These are phyloP conservation scores for Umbelopsis ramanniana DNA, from an alignment of 192 early-diverging fungal genomes.

Conservation along the genomic window DNA sequence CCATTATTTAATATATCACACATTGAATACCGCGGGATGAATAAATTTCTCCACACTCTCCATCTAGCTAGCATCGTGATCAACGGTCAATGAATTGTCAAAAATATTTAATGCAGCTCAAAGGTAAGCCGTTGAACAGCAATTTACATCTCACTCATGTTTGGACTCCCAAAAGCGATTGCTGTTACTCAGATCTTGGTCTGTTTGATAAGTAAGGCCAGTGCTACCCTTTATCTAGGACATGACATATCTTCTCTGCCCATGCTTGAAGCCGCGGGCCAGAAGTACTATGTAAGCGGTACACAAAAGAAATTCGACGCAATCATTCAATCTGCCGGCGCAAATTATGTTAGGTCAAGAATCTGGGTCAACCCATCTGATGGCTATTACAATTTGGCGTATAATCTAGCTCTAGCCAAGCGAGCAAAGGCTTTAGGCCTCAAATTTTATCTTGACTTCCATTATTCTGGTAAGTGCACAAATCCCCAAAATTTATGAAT, in stretches of 20 bases:
- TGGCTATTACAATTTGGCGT: conserved; percentile 37
- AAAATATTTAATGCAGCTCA: conserved; percentile 14
- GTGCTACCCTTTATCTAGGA: conserved; percentile 9
- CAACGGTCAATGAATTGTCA: neutral
- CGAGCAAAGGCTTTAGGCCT: conserved; percentile 27
- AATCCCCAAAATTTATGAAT: neutral
- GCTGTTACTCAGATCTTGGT: neutral
- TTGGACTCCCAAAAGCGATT: neutral
- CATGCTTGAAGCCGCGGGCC: conserved; percentile 21
- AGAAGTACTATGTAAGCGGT: conserved; percentile 19
- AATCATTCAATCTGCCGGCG: conserved; percentile 20
- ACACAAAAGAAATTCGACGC: conserved; percentile 8
- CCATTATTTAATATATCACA: neutral
- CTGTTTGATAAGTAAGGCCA: conserved; percentile 4
- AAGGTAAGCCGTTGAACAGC: neutral
- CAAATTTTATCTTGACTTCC: conserved; percentile 38
- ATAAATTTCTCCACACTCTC: neutral
- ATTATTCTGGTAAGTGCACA: conserved; percentile 29
- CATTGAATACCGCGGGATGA: neutral
- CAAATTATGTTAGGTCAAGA: conserved; percentile 33
- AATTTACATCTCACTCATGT: neutral
- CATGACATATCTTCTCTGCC: conserved; percentile 24
- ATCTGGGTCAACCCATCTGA: conserved; percentile 43
- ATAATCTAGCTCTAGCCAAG: conserved; percentile 36
- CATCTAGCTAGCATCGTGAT: conserved; percentile 3